Base-by-base conservation (phyloP, 352 stramenopile species). In the Pythium chondricola region DNA sequence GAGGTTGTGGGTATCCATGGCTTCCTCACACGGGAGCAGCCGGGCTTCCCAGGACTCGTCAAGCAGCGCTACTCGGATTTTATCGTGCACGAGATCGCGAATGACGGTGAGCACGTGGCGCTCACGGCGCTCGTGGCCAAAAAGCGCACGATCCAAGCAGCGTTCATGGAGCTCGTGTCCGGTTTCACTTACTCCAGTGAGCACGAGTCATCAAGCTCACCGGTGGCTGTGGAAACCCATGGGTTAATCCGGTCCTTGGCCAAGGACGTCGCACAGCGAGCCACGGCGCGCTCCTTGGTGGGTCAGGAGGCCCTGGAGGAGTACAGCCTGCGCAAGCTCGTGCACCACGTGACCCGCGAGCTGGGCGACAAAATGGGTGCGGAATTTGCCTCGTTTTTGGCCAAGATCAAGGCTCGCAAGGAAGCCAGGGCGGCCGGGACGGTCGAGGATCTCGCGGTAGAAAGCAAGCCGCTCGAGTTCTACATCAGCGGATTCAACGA, bases 401-500 rank as follows among this genome's bases (percentile, higher is more conserved):
- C 58, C 7, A 80, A 77, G 38, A 64, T 88, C 43, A 65, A 75
- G 58, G 29, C 47, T 1, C 53, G 56, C 13, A 72, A 74, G 45
- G 68, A 69, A 14, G n/a, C n/a, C n/a, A n/a, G n/a, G n/a, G n/a
- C n/a, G n/a, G n/a, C n/a, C n/a, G n/a, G n/a, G n/a, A 40, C 38
- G 11, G 20, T 31, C 31, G 36, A 38, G 13, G 21, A 27, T 22
- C 41, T 43, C 13, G 44, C 40, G 4, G 43, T 55, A 8, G 57
- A 53, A 0, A 61, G 52, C 0, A 61, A 85, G 2, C 58, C 58
- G 13, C 57, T 86, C n/a, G 73, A 79, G 41, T 90, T 90, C 31
- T 90, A 85, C 53, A 68, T 90, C 2, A 65, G 66, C 22, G 80
- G 76, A 1, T 36, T 97, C 26, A 82, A 85, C 29, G 86, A 97